Evolutionary conservation across 2,329 filamentous ascomycete species (phyloP).

Genomic region (Diaporthe capsici): DNA sequence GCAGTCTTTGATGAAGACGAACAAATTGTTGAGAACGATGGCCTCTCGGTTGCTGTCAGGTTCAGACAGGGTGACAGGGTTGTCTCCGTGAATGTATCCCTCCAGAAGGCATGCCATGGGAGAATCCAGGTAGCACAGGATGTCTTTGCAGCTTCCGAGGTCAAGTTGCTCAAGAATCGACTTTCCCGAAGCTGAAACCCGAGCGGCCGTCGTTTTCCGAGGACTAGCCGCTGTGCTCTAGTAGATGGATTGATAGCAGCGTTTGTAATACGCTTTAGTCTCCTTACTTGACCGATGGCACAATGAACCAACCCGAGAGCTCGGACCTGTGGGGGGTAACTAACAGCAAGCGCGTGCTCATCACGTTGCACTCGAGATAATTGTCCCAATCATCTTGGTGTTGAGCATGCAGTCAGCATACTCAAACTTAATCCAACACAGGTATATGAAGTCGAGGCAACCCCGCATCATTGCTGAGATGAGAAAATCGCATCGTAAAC

Average conservation of each 20-base stretch:
- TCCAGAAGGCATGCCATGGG: neutral
- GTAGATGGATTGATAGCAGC: neutral
- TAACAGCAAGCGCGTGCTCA: neutral
- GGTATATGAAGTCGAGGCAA: neutral
- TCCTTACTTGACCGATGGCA: neutral
- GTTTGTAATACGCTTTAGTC: neutral
- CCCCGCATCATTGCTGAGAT: neutral
- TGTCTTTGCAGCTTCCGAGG: neutral
- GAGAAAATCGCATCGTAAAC: neutral
- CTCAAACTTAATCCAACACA: neutral
- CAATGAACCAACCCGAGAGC: neutral
- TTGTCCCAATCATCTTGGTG: constrained; percentile 1
- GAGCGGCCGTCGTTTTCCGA: neutral
- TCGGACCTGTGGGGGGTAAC: too few relatives aligned
- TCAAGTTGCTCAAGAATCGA: neutral
- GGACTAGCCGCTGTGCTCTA: neutral
- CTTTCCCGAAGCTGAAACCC: neutral
- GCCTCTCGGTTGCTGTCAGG: constrained; percentile 1
- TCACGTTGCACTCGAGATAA: neutral
- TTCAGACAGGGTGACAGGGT: neutral
- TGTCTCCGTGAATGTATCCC: neutral
- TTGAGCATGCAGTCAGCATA: constrained; percentile 10
- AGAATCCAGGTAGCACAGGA: neutral
- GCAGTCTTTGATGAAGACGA: neutral
- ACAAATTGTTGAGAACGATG: neutral